Evolutionary conservation across 768 basidiomycete species (phyloP).

Genomic region (Mycena metata): DNA sequence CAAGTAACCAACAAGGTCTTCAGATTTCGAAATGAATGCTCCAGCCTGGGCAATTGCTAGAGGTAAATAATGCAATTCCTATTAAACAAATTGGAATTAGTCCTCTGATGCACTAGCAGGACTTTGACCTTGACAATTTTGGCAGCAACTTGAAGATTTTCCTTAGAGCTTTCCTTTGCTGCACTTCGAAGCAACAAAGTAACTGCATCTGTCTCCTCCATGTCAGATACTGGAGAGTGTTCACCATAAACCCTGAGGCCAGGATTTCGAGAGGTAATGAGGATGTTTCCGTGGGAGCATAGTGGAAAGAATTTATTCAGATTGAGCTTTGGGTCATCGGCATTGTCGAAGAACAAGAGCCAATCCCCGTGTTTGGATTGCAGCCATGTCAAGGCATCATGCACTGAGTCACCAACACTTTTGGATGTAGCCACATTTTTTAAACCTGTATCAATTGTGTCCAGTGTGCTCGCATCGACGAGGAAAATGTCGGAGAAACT

Average conservation of each 20-base stretch:
- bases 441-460: slow-evolving; percentile 8
- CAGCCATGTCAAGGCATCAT: slow-evolving; percentile 8
- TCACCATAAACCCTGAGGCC: not conserved
- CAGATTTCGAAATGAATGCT: no score
- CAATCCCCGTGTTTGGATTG: not conserved
- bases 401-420: not conserved
- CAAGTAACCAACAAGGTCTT: no score
- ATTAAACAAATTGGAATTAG: no score
- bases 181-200: no score
- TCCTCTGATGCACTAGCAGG: no score
- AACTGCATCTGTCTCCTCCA: not conserved
- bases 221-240: not conserved
- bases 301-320: slow-evolving; percentile 7
- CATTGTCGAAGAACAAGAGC: slow-evolving; percentile 16
- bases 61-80: no score
- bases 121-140: no score
- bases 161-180: no score
- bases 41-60: no score
- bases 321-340: slow-evolving; percentile 14
- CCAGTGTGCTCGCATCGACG: slow-evolving; percentile 6
- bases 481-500: slow-evolving; percentile 21
- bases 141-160: no score
- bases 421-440: slow-evolving; percentile 11
- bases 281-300: slow-evolving; percentile 22
- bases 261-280: slow-evolving; percentile 26